A percentile compares a stretch with the other conserved stretches of the same genome.
Evolutionary conservation across 495 filamentous ascomycete genomes (phyloP).

Genomic region (Tuber umbilicatum): DNA sequence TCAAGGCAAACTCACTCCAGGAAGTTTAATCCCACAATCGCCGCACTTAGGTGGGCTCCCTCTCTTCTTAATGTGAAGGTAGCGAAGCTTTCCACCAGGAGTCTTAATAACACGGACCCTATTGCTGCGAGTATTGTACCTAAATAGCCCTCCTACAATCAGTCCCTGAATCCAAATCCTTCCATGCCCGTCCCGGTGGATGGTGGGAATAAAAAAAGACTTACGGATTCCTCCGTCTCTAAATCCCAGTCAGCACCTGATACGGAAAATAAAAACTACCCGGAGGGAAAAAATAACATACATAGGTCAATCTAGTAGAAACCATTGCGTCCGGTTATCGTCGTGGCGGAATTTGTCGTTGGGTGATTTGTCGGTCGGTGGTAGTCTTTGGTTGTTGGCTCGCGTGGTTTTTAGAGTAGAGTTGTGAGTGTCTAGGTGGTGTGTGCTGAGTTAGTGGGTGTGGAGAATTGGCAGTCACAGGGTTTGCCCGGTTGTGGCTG

Average conservation of each 20-base stretch:
- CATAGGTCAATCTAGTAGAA: constrained; percentile 68
- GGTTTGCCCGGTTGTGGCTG: background rate
- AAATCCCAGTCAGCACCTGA: constrained; percentile 39
- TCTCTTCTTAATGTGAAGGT: constrained; percentile 98
- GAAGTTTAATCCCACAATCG: constrained; percentile 84
- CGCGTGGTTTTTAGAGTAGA: background rate
- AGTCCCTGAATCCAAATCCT: constrained; percentile 13
- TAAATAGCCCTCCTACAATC: constrained; percentile 39
- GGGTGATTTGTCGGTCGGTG: background rate
- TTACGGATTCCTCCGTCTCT: constrained; percentile 89
- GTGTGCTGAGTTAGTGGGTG: background rate
- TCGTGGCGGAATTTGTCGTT: background rate
- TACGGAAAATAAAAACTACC: constrained; percentile 10
- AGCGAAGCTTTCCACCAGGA: constrained; percentile 84
- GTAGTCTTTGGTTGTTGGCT: background rate
- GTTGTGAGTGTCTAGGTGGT: background rate
- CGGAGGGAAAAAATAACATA: constrained; percentile 46
- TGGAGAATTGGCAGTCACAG: background rate
- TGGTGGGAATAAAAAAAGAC: constrained; percentile 44
- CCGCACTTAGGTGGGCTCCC: constrained; percentile 95
- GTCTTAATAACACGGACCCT: constrained; percentile 94
- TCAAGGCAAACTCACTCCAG: constrained; percentile 35
- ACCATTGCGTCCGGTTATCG: constrained; percentile 47
- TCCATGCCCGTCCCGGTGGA: constrained; percentile 8
- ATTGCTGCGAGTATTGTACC: constrained; percentile 97